These are phyloP conservation scores for Eucalyptus sp. DNA, from an alignment of 345 rosid species.

Conservation along the genomic window DNA sequence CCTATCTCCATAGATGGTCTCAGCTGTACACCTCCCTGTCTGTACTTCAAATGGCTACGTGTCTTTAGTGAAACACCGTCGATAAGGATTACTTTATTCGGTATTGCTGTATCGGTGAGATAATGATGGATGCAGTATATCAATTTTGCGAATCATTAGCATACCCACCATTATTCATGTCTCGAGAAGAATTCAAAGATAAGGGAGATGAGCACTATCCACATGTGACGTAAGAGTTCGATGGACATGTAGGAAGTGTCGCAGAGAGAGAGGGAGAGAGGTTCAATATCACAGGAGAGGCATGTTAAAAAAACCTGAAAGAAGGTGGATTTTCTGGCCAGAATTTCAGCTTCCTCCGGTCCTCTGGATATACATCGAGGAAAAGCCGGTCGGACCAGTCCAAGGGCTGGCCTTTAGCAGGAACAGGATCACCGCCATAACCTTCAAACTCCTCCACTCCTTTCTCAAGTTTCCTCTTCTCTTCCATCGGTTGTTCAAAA, in stretches of 20 bases:
- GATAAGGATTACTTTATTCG: background rate
- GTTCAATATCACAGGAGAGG: background rate
- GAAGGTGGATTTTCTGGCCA: slow-evolving; percentile 41
- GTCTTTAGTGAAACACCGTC: background rate
- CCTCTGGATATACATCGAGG: slow-evolving; percentile 23
- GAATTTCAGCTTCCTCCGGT: slow-evolving; percentile 5
- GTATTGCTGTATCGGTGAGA: background rate
- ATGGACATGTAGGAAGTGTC: background rate
- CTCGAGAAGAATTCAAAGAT: background rate
- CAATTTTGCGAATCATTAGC: background rate
- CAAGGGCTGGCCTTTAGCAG: slow-evolving; percentile 26
- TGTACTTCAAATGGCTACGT: background rate
- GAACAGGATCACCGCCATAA: slow-evolving; percentile 40
- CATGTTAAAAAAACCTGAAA: slow-evolving; percentile 18
- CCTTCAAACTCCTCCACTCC: slow-evolving; percentile 34
- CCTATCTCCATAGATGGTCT: background rate
- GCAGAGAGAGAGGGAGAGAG: background rate
- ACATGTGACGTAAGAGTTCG: background rate
- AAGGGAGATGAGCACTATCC: background rate
- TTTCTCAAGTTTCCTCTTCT: slow-evolving; percentile 27
- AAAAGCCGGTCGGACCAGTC: slow-evolving; percentile 47
- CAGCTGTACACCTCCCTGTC: background rate
- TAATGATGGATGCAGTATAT: background rate
- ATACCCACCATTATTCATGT: background rate
- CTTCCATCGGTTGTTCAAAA: slow-evolving; percentile 31